These are phyloP conservation scores for Pleomassaria siparia DNA, from an alignment of 2,329 filamentous ascomycete genomes.

Conservation along the genomic window DNA sequence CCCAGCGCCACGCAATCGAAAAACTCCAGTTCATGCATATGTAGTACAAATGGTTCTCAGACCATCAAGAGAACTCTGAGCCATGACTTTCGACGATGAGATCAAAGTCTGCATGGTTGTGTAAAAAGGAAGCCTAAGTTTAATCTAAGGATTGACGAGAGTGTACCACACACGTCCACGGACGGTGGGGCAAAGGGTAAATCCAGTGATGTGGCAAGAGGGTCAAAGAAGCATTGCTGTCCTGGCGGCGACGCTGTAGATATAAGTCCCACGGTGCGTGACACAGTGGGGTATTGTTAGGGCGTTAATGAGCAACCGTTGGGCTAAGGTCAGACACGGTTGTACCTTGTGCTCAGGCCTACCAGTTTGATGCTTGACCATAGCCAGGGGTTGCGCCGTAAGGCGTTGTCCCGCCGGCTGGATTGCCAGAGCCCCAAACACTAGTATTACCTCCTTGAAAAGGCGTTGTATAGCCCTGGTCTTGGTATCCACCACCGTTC, in stretches of 20 bases:
- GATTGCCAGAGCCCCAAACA: conserved; percentile 57
- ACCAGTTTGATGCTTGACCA: conserved; percentile 3
- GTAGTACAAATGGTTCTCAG: not conserved
- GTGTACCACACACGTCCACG: too few species aligned
- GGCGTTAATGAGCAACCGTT: too few species aligned
- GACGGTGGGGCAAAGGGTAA: too few species aligned
- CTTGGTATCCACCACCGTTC: conserved; percentile 56
- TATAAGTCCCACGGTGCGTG: too few species aligned
- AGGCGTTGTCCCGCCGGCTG: conserved; percentile 51
- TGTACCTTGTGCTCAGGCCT: not conserved
- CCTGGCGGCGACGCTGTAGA: too few species aligned
- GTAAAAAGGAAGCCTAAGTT: too few species aligned
- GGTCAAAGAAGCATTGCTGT: too few species aligned
- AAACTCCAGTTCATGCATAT: not conserved
- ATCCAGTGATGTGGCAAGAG: too few species aligned
- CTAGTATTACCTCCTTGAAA: conserved; percentile 61
- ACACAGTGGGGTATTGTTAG: too few species aligned
- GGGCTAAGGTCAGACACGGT: too few species aligned
- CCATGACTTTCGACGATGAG: not conserved
- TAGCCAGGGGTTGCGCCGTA: conserved; percentile 62
- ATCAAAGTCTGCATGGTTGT: too few species aligned
- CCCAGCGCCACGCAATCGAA: not conserved
- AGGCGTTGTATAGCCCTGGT: conserved; percentile 68
- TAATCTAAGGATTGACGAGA: too few species aligned
- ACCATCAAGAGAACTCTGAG: not conserved